A percentile compares a stretch with the other conserved stretches of the same genome.
Conservation (phyloP, 306 rosid species). For the Prunus mume region DNA sequence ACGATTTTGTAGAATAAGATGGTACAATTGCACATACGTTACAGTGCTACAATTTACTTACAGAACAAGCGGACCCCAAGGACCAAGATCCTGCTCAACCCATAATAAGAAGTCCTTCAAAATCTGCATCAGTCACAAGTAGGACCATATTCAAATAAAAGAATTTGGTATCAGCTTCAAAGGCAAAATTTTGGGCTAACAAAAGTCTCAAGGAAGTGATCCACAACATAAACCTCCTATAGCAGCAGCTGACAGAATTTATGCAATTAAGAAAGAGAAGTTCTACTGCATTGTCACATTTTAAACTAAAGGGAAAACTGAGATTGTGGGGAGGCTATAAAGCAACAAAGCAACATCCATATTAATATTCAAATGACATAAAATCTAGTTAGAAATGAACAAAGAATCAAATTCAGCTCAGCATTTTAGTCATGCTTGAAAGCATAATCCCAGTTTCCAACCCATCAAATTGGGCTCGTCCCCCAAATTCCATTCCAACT, state of each 20-base stretch:
- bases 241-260: neutral
- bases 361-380: neutral
- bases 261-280: neutral
- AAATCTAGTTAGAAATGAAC: neutral
- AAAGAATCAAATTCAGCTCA: neutral
- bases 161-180: neutral
- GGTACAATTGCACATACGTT: neutral
- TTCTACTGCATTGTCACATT: neutral
- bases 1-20: neutral
- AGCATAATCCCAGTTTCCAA: neutral
- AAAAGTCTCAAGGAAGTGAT: neutral
- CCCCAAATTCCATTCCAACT: neutral
- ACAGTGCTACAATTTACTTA: conserved; percentile 35
- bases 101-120: conserved; percentile 82
- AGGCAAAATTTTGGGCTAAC: neutral
- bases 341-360: neutral
- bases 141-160: neutral
- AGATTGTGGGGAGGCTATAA: neutral
- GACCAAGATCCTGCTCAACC: conserved; percentile 92
- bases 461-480: neutral
- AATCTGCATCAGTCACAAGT: conserved; percentile 27
- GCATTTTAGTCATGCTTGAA: neutral
- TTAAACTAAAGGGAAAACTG: neutral
- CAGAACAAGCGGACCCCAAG: conserved; percentile 94
- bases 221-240: neutral